A percentile compares a stretch with the other conserved stretches of the same genome.
These are phyloP conservation scores for Ceratobasidium sp. DNA, from an alignment of 1,284 basidiomycete genomes.

Conservation along the genomic window DNA sequence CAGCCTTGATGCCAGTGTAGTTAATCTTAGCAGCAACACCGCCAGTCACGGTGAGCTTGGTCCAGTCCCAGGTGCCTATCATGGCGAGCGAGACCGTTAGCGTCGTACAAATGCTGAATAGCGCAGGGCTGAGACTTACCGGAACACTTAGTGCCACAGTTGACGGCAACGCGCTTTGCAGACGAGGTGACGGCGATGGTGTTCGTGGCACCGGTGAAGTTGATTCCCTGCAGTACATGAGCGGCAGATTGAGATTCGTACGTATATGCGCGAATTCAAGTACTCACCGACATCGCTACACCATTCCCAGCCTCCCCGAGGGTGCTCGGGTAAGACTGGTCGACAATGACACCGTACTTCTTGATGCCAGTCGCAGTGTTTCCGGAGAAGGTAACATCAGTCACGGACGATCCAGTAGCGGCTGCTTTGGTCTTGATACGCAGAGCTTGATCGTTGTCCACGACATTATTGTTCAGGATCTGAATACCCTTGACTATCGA, in stretches of 20 bases:
- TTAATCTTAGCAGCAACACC: constrained; percentile 46
- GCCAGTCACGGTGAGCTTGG: constrained; percentile 46
- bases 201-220: constrained; percentile 42
- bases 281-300: constrained; percentile 36
- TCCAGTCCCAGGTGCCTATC: constrained; percentile 49
- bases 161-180: constrained; percentile 44
- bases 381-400: constrained; percentile 50
- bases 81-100: neutral
- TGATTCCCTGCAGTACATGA: too few relatives aligned
- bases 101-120: too few relatives aligned
- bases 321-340: constrained; percentile 45
- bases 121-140: constrained; percentile 13
- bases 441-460: constrained; percentile 50
- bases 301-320: constrained; percentile 44
- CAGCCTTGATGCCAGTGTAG: constrained; percentile 29
- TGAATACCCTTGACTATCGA: constrained; percentile 50
- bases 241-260: neutral
- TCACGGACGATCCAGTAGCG: constrained; percentile 49
- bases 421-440: constrained; percentile 52
- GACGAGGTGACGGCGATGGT: constrained; percentile 38
- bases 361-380: constrained; percentile 50
- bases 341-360: constrained; percentile 50
- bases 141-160: constrained; percentile 38
- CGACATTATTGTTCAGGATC: constrained; percentile 50
- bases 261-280: neutral